Base-by-base conservation (phyloP, 371 early-diverging fungal species). In the Nosema granulosis region DNA sequence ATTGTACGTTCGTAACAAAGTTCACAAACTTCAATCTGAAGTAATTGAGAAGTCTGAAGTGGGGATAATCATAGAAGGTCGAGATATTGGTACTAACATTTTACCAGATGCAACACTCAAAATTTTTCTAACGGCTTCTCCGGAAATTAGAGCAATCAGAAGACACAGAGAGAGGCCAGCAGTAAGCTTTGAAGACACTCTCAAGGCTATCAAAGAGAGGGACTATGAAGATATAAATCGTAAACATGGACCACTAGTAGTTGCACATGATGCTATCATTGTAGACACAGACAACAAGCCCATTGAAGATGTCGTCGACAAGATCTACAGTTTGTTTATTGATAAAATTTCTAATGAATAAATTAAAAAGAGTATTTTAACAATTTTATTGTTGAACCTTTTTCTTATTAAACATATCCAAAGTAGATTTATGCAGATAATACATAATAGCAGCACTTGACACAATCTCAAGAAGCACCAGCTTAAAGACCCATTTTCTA, bases 1-100 rank as follows among this genome's bases (percentile, higher is more conserved):
- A 58, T 80, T 86, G 1, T 71, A 62, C 0, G 88, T 94, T 1
- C 87, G 93, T 12, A 74, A 87, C 0, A 87, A 88, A 0, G 85
- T 92, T 6, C 82, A 88, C 0, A 75, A 87, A 4, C 88, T 89
- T 52, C 91, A 92, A 75, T 87, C 89, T 0, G 78, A 68, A 0
- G 71, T 86, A 12, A 88, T 88, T 18, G 80, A 87, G 6, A 68
- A 65, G 1, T 75, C 72, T 0, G 67, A 86, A 1, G 75, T 78
- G 1, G 92, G 92, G 24, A 83, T 93, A 20, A 91, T 94, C 6
- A 91, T 94, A 89, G 95, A 94, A 82, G 95, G 95, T 6, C 84
- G 95, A 3, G 95, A 94, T 84, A 92, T 93, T 62, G 94, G 93
- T 18, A 91, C 93, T 0, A 88, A 88, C 0, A 89, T 94, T 1